A percentile compares a stretch with the other conserved stretches of the same genome.
phyloP scores from a whole-genome alignment of 306 rosid species.

The Ammopiptanthus mongolicus region DNA sequence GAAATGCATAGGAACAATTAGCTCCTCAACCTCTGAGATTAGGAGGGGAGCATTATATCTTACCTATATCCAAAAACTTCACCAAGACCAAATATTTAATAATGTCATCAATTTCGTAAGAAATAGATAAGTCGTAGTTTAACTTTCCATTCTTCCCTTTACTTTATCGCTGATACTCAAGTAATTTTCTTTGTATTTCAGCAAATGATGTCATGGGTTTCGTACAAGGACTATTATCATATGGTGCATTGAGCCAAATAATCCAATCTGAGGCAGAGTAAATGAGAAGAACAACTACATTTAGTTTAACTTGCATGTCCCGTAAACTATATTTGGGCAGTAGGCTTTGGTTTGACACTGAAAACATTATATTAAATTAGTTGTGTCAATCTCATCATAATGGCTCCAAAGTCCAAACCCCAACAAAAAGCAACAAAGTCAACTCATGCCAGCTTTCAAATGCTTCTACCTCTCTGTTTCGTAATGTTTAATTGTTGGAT shows the following conservation, averaged over 20 bases:
- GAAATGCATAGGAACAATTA: neutral
- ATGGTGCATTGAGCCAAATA: neutral
- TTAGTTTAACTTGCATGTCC: neutral
- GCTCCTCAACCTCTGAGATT: neutral
- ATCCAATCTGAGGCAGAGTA: neutral
- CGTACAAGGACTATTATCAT: neutral
- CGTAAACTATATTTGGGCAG: neutral
- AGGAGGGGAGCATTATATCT: neutral
- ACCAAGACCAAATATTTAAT: neutral
- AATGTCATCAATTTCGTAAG: neutral
- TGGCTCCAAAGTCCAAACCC: constrained; percentile 11
- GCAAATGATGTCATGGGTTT: constrained; percentile 3
- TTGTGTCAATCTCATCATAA: neutral
- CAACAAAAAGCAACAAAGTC: constrained; percentile 29
- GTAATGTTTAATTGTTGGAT: constrained; percentile 29
- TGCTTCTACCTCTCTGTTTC: constrained; percentile 44
- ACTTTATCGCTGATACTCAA: neutral
- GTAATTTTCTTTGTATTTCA: neutral
- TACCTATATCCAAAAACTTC: neutral
- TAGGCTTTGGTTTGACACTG: neutral
- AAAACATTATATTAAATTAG: neutral
- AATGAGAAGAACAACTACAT: neutral
- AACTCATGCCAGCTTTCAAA: constrained; percentile 51
- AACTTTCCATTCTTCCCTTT: neutral
- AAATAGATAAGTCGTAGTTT: neutral